phyloP scores from a whole-genome alignment of 305 asterid genomes.

The Solanum hybrid region DNA sequence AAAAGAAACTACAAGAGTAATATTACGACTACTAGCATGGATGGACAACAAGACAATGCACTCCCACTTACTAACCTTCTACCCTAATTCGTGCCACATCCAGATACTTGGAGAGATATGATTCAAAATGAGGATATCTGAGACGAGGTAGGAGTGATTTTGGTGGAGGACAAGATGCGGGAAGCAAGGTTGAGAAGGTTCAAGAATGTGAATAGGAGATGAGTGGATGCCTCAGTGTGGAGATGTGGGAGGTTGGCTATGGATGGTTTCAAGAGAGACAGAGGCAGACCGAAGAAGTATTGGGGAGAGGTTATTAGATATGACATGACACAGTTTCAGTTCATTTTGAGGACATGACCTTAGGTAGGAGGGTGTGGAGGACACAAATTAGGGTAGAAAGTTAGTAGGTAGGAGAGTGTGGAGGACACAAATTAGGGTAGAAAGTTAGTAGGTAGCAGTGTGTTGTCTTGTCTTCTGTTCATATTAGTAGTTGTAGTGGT shows the following conservation, averaged over 20 bases:
- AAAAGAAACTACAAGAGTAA: neutral
- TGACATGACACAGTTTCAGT: neutral
- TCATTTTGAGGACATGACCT: neutral
- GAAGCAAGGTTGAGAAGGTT: no score
- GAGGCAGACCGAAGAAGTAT: no score
- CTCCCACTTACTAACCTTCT: neutral
- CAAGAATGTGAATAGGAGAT: no score
- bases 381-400: neutral
- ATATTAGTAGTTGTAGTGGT: neutral
- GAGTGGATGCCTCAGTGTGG: no score
- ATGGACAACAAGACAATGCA: neutral
- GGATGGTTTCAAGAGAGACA: no score
- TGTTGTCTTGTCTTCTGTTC: neutral
- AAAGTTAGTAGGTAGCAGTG: neutral
- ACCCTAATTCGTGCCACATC: neutral
- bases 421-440: neutral
- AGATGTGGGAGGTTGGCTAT: no score
- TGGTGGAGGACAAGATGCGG: no score
- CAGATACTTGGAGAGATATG: no score
- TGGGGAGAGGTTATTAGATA: no score
- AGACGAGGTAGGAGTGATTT: no score
- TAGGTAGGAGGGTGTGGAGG: neutral
- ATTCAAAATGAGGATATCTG: no score
- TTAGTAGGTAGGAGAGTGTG: neutral
- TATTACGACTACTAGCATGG: neutral